Evolutionary conservation across 768 basidiomycete genomes (phyloP), one percentile per base, ranked within the genome.

Genomic region (Leccinum imitatum): DNA sequence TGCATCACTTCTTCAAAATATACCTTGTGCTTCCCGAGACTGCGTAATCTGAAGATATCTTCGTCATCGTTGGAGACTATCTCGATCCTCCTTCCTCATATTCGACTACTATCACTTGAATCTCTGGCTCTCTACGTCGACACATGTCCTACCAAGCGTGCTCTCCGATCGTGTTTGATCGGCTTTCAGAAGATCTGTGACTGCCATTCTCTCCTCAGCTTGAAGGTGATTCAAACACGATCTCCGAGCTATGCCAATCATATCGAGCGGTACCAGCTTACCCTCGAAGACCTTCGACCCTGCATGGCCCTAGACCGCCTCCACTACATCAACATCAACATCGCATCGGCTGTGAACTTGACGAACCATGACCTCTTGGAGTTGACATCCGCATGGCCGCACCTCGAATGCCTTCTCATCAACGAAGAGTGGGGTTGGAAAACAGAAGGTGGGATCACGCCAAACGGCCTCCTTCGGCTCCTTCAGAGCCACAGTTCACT

Each of bases 381-480:
- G 9, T n/a, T 69, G 50, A 63, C 63, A 0, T 54, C 66, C 11
- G 57, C 63, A 3, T 69, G 68, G 61, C 66, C 66, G 4, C 60
- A 39, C 13, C 54, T 70, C 4, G 54, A 67, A 19, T 17, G 27
- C 13, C 58, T 69, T 10, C 44, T 58, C 54, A 59, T 69, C 10
- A 69, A 70, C 27, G 54, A 59, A 44, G 58, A 63, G 11, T 68
- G 59, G 58, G 69, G 69, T 15, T 70, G 68, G 65, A 57, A 56
- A 14, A 50, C 56, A 21, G 50, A 51, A 14, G 48, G 55, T 9
- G 68, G 65, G 14, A 53, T 69, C 44, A 68, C 69, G 0, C 68
- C 63, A 4, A 31, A 31, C 9, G 66, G 69, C 15, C 63, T 69
- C n/a, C 35, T 59, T 11, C 61, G 21, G 2, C 57, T 69, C 27